phyloP scores from a whole-genome alignment of 768 basidiomycete genomes.

The Leccinum disarticulatum region DNA sequence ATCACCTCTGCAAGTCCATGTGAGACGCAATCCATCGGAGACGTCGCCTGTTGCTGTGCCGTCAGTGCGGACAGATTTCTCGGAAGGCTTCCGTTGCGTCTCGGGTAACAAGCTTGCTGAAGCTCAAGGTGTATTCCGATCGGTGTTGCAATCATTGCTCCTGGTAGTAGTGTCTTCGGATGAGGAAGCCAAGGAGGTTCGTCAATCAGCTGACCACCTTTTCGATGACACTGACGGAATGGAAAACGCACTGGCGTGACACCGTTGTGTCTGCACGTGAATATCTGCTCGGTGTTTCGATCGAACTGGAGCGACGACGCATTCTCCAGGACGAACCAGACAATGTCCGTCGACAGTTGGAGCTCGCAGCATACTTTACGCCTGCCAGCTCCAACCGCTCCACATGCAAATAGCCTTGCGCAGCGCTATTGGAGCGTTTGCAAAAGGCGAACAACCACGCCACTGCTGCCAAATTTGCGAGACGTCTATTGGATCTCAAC shows the following conservation, averaged over 20 bases:
- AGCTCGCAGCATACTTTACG: constrained; percentile 97
- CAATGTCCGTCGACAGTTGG: constrained; percentile 79
- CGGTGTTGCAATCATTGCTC: constrained; percentile 74
- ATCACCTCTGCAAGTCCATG: constrained; percentile 82
- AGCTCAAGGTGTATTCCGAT: constrained; percentile 76
- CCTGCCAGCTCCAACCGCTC: constrained; percentile 83
- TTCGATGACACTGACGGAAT: constrained; percentile 12
- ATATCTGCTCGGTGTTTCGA: constrained; percentile 89
- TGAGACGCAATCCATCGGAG: constrained; percentile 82
- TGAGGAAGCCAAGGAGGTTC: constrained; percentile 83
- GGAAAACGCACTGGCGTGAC: constrained; percentile 73
- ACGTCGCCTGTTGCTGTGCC: constrained; percentile 73
- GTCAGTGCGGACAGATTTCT: constrained; percentile 72
- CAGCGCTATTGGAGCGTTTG: constrained; percentile 85
- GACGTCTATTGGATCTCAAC: constrained; percentile 82
- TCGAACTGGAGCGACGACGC: constrained; percentile 88
- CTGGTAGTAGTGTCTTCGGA: constrained; percentile 81
- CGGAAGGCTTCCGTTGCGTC: constrained; percentile 86
- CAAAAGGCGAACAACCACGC: constrained; percentile 89
- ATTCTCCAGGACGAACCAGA: constrained; percentile 75
- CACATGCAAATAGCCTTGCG: constrained; percentile 92
- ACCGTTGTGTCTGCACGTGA: constrained; percentile 82
- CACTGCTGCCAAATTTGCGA: constrained; percentile 91
- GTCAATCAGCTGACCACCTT: constrained; percentile 19
- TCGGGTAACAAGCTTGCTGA: constrained; percentile 86